Conservation (phyloP, 768 basidiomycete genomes). For the Trametes gibbosa region DNA sequence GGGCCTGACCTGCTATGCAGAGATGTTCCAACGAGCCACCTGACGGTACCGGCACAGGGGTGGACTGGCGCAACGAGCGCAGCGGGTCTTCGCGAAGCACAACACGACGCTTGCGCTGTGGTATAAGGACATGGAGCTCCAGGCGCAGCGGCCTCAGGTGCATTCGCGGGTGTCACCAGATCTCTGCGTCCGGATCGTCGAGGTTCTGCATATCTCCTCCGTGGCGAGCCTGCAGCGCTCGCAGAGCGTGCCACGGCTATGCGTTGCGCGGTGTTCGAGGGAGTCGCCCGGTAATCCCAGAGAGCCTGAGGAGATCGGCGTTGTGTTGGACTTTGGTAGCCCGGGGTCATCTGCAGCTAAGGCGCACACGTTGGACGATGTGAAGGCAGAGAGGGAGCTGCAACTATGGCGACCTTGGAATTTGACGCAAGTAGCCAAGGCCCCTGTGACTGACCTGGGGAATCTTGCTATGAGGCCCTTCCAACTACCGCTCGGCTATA, state of each 20-base stretch:
- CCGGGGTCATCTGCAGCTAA: neutral
- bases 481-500: neutral
- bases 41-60: slow-evolving; percentile 36
- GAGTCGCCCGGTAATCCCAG: neutral
- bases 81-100: slow-evolving; percentile 40
- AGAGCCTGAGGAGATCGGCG: slow-evolving; percentile 7
- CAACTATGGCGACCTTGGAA: slow-evolving; percentile 51
- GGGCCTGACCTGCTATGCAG: neutral
- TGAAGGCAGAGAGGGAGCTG: slow-evolving; percentile 41
- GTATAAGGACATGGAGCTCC: slow-evolving; percentile 46
- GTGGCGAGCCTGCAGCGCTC: slow-evolving; percentile 29
- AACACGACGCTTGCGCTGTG: slow-evolving; percentile 50
- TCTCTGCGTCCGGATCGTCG: slow-evolving; percentile 43
- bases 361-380: slow-evolving; percentile 30
- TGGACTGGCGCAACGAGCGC: slow-evolving; percentile 52
- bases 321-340: slow-evolving; percentile 18
- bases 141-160: slow-evolving; percentile 9
- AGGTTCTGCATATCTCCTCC: slow-evolving; percentile 38
- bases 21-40: too few species aligned
- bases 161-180: slow-evolving; percentile 34
- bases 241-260: slow-evolving; percentile 19
- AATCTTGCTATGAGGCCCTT: neutral
- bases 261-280: slow-evolving; percentile 16
- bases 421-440: neutral
- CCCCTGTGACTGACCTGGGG: neutral